Base-by-base conservation (phyloP, 768 basidiomycete species). In the Boletus insuetus region DNA sequence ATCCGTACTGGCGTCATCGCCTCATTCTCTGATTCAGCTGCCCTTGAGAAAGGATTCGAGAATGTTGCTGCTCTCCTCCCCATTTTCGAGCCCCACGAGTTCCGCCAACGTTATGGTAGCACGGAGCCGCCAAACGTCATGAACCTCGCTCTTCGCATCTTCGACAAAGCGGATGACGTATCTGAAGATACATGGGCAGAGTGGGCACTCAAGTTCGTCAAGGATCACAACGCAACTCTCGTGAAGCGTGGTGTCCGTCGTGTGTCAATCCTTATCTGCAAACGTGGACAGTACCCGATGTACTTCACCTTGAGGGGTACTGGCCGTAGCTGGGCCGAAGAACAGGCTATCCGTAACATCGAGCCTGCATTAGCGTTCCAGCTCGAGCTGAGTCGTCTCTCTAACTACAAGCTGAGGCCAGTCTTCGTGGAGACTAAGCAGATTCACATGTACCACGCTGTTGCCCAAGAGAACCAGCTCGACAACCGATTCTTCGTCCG, bases 351-450 rank as follows among this genome's bases (percentile, higher is more conserved):
- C 70, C 89, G 97, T 70, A 97, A 98, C 76, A 94, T 97, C 56
- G 97, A 99, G 70, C 97, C 97, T 20, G 97, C 97, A 24, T 80
- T 98, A 40, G 97, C 97, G 31, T 98, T 92, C 84, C 97, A 98
- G 74, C 81, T 99, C 48, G 97, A 99, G 70, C 86, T 99, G 56
- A 91, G 89, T 72, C 93, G 97, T 44, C 82, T 99, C 53, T 96
- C 94, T 16, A 91, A 95, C 79, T 98, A 98, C 78, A 94, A 95
- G 70, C 82, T 99, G 69, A 90, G 84, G 39, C 96, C 97, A n/a
- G 86, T 87, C 76, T 94, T 95, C 69, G 93, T 94, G 45, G 94
- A 98, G 74, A 90, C 92, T 74, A 90, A 96, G 69, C 96, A 98
- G 74, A 91, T 98, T 46, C 97, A 98, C 74, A 91, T 99, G 66